phyloP scores from a whole-genome alignment of 495 filamentous ascomycete genomes.

The Neurospora sublineolata region DNA sequence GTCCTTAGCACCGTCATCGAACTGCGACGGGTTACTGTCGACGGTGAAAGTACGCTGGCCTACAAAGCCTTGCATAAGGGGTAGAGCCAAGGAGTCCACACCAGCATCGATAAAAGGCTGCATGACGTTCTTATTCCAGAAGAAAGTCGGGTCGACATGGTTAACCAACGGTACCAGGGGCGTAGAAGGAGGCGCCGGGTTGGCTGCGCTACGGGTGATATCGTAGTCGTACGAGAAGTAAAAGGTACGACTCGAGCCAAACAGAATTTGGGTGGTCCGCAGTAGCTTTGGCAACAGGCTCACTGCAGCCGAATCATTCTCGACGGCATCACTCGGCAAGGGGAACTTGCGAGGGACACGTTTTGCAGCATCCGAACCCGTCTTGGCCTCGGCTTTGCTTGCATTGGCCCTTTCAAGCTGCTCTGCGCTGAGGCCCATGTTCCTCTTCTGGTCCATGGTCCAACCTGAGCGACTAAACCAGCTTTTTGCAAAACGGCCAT shows the following conservation, averaged over 20 bases:
- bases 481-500: conserved; percentile 75
- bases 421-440: conserved; percentile 43
- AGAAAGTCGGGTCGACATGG: conserved; percentile 69
- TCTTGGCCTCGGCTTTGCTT: conserved; percentile 3
- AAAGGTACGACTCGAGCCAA: conserved; percentile 69
- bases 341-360: conserved; percentile 10
- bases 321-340: conserved; percentile 20
- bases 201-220: conserved; percentile 56
- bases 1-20: conserved; percentile 26
- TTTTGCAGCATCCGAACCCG: conserved; percentile 3
- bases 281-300: conserved; percentile 73
- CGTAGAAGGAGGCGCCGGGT: conserved; percentile 23
- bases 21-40: conserved; percentile 34
- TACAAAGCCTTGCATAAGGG: conserved; percentile 89
- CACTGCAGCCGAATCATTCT: conserved; percentile 20
- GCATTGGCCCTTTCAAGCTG: conserved; percentile 3
- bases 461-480: conserved; percentile 83
- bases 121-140: conserved; percentile 78
- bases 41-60: conserved; percentile 73
- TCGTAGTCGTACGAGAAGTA: conserved; percentile 91
- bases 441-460: conserved; percentile 47
- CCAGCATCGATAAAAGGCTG: conserved; percentile 61
- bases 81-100: conserved; percentile 56
- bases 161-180: conserved; percentile 50
- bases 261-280: conserved; percentile 66